Conservation (phyloP, 1,284 basidiomycete genomes). For the Stereum hirsutum region DNA sequence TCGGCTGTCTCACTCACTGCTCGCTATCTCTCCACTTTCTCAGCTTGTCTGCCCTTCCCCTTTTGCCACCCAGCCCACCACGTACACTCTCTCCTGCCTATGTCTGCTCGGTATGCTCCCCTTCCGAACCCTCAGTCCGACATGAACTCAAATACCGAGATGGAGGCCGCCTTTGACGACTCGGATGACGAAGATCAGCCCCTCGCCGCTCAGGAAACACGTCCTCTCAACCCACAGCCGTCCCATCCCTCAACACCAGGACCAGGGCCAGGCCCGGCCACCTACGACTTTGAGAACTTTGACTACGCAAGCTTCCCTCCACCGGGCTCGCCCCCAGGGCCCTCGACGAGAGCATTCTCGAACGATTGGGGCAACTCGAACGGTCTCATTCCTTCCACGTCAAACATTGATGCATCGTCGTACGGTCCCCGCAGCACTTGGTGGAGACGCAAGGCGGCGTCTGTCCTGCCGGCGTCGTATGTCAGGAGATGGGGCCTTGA, state of each 20-base stretch:
- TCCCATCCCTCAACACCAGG: conserved; percentile 18
- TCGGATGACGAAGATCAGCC: conserved; percentile 53
- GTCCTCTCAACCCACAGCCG: conserved; percentile 35
- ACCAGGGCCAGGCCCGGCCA: conserved; percentile 24
- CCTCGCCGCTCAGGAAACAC: conserved; percentile 33
- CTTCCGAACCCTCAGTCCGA: conserved; percentile 51
- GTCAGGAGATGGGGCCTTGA: conserved; percentile 38
- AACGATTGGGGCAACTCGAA: conserved; percentile 78
- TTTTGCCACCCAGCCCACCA: too few relatives aligned
- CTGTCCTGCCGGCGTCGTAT: conserved; percentile 45
- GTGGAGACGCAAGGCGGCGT: conserved; percentile 46
- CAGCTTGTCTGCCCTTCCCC: too few relatives aligned
- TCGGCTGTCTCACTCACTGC: too few relatives aligned
- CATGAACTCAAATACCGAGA: conserved; percentile 45
- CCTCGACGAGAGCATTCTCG: conserved; percentile 49
- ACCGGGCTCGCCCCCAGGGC: conserved; percentile 76
- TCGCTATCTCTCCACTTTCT: too few relatives aligned
- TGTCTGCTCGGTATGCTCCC: conserved; percentile 65
- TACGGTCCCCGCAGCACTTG: conserved; percentile 34
- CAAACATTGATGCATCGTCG: conserved; percentile 24
- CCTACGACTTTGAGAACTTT: conserved; percentile 81
- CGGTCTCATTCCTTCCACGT: conserved; percentile 56
- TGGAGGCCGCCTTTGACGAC: conserved; percentile 74
- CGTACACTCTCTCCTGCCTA: conserved; percentile 20
- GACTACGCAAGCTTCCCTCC: conserved; percentile 69